Evolutionary conservation across 2,329 filamentous ascomycete species (phyloP).

Genomic region (Sclerotinia glacialis): DNA sequence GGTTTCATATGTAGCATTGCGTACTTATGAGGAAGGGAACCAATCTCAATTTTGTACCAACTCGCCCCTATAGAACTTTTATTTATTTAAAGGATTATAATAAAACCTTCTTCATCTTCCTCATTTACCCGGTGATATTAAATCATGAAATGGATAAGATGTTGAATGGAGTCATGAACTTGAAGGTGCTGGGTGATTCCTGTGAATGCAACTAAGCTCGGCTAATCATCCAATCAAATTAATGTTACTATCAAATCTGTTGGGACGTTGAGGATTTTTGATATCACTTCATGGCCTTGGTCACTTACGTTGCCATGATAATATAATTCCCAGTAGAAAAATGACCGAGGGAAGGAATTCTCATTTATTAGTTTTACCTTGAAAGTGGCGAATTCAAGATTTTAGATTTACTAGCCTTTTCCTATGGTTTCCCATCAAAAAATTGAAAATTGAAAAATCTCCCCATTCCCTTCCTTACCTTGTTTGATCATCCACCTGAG

Average conservation of each 20-base stretch:
- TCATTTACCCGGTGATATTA: background rate
- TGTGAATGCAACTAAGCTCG: background rate
- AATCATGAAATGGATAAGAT: too few species aligned
- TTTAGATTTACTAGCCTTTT: background rate
- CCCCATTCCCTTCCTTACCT: background rate
- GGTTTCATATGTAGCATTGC: conserved; percentile 2
- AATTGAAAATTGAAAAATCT: background rate
- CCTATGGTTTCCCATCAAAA: conserved; percentile 11
- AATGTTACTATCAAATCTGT: background rate
- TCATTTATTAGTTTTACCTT: too few species aligned
- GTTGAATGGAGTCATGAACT: background rate
- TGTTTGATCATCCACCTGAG: conserved; percentile 17
- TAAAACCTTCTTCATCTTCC: background rate
- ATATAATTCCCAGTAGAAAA: background rate
- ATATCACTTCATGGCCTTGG: background rate
- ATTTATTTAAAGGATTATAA: background rate
- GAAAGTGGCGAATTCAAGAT: background rate
- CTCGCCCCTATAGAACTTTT: background rate
- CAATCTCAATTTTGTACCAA: background rate
- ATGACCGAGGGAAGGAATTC: background rate
- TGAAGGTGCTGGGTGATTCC: background rate
- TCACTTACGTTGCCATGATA: background rate
- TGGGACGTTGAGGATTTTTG: conserved; percentile 13
- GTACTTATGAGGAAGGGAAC: background rate
- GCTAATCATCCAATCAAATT: background rate